A percentile compares a stretch with the other conserved stretches of the same genome.
These are phyloP conservation scores for Melampsora larici-populina DNA, from an alignment of 1,284 basidiomycete genomes.

Conservation along the genomic window DNA sequence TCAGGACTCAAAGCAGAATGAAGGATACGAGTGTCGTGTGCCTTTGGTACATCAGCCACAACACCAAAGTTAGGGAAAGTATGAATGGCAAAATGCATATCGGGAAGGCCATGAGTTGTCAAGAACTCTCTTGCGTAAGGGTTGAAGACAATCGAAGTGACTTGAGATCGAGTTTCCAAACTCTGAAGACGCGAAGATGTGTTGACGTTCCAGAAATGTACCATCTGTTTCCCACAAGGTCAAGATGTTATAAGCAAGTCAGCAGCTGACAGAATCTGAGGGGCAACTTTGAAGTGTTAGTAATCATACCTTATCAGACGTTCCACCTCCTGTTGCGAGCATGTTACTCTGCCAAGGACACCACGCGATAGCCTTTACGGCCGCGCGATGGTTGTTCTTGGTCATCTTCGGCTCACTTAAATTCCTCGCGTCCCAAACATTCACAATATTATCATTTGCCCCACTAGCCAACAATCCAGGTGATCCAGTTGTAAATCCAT, in stretches of 20 bases:
- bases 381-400: slow-evolving; percentile 88
- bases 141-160: slow-evolving; percentile 87
- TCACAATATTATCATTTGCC: slow-evolving; percentile 93
- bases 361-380: slow-evolving; percentile 95
- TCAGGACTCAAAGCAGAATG: slow-evolving; percentile 79
- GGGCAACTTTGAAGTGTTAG: slow-evolving; percentile 60
- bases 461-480: slow-evolving; percentile 80
- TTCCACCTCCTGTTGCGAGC: slow-evolving; percentile 90
- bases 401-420: slow-evolving; percentile 68
- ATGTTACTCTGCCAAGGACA: slow-evolving; percentile 93
- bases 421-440: slow-evolving; percentile 84
- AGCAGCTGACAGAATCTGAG: slow-evolving; percentile 60
- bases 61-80: slow-evolving; percentile 68
- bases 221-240: slow-evolving; percentile 14
- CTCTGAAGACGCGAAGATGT: slow-evolving; percentile 34
- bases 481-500: slow-evolving; percentile 45
- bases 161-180: slow-evolving; percentile 77
- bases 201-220: slow-evolving; percentile 44
- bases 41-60: slow-evolving; percentile 81
- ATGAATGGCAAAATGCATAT: slow-evolving; percentile 66
- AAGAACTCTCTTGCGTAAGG: slow-evolving; percentile 85
- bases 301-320: slow-evolving; percentile 90
- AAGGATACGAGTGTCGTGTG: slow-evolving; percentile 83
- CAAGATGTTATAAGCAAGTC: slow-evolving; percentile 69
- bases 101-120: slow-evolving; percentile 87